These are phyloP conservation scores for Vanrija sp. DNA, from an alignment of 1,284 basidiomycete species.

Conservation along the genomic window DNA sequence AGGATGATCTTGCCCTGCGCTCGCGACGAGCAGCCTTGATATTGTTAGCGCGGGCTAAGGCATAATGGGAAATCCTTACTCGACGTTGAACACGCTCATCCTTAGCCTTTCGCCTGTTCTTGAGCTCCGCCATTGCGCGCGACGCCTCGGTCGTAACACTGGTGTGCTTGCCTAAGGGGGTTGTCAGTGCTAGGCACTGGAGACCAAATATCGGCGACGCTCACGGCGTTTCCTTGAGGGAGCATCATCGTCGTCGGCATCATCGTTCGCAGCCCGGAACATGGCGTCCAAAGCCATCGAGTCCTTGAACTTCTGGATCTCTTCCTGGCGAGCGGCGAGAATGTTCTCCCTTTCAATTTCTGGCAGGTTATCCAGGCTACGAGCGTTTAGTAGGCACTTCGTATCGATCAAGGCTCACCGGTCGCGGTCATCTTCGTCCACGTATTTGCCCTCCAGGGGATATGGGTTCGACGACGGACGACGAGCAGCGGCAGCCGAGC, in stretches of 20 bases:
- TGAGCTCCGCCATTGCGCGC: constrained; percentile 74
- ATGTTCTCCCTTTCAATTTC: constrained; percentile 87
- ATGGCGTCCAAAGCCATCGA: constrained; percentile 70
- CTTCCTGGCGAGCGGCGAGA: constrained; percentile 71
- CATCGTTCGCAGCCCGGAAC: constrained; percentile 56
- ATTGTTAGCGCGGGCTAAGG: constrained; percentile 32
- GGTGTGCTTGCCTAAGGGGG: constrained; percentile 61
- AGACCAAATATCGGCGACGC: constrained; percentile 41
- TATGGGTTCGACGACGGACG: constrained; percentile 60
- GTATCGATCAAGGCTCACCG: constrained; percentile 54
- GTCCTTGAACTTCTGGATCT: constrained; percentile 72
- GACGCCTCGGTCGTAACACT: constrained; percentile 79
- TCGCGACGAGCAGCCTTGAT: constrained; percentile 47
- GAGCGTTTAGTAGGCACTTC: constrained; percentile 2
- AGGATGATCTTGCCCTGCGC: constrained; percentile 54
- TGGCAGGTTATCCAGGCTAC: constrained; percentile 69
- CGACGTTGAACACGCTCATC: constrained; percentile 36
- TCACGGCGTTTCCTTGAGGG: constrained; percentile 52
- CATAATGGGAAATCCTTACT: constrained; percentile 12
- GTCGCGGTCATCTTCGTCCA: constrained; percentile 74
- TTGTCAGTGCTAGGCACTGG: constrained; percentile 47
- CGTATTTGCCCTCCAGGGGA: constrained; percentile 85
- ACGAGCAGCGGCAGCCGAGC: not conserved
- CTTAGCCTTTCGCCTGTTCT: constrained; percentile 68
- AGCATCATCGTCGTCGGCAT: constrained; percentile 28